Base-by-base conservation (phyloP, 176 grass and related monocot species). In the Eleusine indica region DNA sequence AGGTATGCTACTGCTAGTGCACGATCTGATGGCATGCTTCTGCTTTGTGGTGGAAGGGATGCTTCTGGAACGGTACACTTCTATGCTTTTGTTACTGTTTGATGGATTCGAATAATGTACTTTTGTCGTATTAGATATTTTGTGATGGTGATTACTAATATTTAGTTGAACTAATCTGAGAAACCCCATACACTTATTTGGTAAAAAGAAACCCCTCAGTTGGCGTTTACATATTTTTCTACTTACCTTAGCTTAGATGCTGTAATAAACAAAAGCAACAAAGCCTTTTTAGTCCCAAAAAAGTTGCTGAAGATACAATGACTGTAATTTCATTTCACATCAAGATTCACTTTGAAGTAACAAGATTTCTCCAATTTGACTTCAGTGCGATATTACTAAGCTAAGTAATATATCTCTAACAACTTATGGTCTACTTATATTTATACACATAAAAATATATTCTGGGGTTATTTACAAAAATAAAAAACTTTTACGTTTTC, bases 1-100 rank as follows among this genome's bases (percentile, higher is more conserved):
- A 99, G 96, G 96, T 96, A 99, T 87, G 96, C 93, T 86, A 94
- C 89, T 89, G 96, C 96, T 51, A 96, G 96, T 96, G 78, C 96
- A 74, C 91, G 96, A 58, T 94, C 96, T 28, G 96, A 99, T 87
- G 96, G 96, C 40, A 99, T 99, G 96, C 91, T 99, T 74, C 92
- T 99, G 83, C 91, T 99, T 60, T 99, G 93, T 70, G 96, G 96
- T 89, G 96, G 96, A 92, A 94, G 96, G 89, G 96, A 99, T 73
- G 75, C 93, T 77, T 99, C 96, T 76, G 96, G 96, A 73, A 87
- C 39, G 87, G 96, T 99, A 95, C 5, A 57, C 16, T 77, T 28
- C 79, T 85, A 18, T 80, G 38, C 74, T 82, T 63, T 78, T 80
- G 29, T 82, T 78, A 74, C 35, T 85, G 11, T 80, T 85, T 89